These are phyloP conservation scores for Rhodosporidiobolus sp. DNA, from an alignment of 768 basidiomycete genomes.

Conservation along the genomic window DNA sequence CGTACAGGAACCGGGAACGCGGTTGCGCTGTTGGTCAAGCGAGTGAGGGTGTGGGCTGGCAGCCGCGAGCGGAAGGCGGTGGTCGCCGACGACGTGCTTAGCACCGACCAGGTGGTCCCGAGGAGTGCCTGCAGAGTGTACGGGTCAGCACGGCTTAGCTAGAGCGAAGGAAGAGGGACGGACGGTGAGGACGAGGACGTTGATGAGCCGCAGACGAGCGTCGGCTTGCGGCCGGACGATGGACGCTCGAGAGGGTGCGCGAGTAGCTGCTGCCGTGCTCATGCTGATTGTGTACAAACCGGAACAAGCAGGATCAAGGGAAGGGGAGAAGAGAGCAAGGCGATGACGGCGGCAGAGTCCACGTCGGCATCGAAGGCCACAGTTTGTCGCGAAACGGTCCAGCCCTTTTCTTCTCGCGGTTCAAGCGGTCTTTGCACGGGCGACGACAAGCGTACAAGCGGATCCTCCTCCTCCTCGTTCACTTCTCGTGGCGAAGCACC, in stretches of 20 bases:
- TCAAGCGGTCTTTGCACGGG: background rate
- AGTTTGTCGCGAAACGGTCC: too few relatives aligned
- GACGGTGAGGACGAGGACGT: conserved; percentile 22
- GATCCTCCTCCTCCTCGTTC: background rate
- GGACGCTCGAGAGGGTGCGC: background rate
- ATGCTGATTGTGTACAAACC: background rate
- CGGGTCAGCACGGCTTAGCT: too few relatives aligned
- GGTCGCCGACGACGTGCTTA: conserved; percentile 17
- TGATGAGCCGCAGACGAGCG: conserved; percentile 9
- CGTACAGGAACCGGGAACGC: conserved; percentile 21
- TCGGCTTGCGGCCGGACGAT: background rate
- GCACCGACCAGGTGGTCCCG: conserved; percentile 33
- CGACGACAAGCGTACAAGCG: background rate
- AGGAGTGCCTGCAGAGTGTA: background rate
- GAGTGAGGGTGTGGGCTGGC: conserved; percentile 23
- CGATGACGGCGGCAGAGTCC: too few relatives aligned
- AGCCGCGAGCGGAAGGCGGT: conserved; percentile 43
- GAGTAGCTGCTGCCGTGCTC: background rate
- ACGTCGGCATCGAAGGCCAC: too few relatives aligned
- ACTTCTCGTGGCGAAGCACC: background rate
- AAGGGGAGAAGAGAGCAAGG: too few relatives aligned
- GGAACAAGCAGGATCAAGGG: background rate
- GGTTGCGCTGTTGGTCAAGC: conserved; percentile 1
- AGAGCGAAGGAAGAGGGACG: too few relatives aligned
- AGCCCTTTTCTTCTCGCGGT: too few relatives aligned